Base-by-base conservation (phyloP, 208 protist species). In the Phytomonas francai region DNA sequence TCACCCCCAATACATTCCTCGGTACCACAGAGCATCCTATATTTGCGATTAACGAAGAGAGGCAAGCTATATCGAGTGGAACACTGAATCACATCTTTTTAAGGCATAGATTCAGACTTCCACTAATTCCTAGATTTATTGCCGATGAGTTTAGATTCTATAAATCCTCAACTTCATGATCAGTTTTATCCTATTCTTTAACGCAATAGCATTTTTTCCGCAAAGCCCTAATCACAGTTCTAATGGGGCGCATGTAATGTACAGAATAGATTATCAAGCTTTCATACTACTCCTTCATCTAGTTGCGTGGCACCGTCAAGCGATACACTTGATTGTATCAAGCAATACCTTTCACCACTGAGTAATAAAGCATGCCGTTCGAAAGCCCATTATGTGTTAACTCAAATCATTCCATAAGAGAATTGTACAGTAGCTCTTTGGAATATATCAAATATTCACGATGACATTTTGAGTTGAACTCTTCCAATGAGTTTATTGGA, bases 371-470 rank as follows among this genome's bases (percentile, higher is more conserved):
- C 71, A 9, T 83, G 59, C n/a, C 65, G 58, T 69, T 85, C 75
- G 33, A 84, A 89, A 84, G 45, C 19, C 78, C 80, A 59, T 90
- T 80, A 29, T 65, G 64, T 5, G 79, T 88, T 65, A 80, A 66
- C 60, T 87, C 78, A 69, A 89, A 89, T 29, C 82, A 78, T 0
- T 81, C 81, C 16, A 92, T 68, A 61, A 83, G 76, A 6, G 77
- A 84, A 1, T 87, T 72, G 16, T 85, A 31, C 0, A 84, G 88
- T 9, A 90, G 73, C 57, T 80, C 83, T 2, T 78, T 79, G 2
- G 79, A 71, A 0, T 60, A 72, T 16, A 88, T 45, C 0, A 90
- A 27, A 32, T 69, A 76, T 14, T 74, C 67, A 19, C 88, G 34
- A 7, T 77, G 77, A 33, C 83, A 73, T 12, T 67, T 54, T 1